These are phyloP conservation scores for Myochromella boudieri DNA, from an alignment of 768 basidiomycete species.

Conservation along the genomic window DNA sequence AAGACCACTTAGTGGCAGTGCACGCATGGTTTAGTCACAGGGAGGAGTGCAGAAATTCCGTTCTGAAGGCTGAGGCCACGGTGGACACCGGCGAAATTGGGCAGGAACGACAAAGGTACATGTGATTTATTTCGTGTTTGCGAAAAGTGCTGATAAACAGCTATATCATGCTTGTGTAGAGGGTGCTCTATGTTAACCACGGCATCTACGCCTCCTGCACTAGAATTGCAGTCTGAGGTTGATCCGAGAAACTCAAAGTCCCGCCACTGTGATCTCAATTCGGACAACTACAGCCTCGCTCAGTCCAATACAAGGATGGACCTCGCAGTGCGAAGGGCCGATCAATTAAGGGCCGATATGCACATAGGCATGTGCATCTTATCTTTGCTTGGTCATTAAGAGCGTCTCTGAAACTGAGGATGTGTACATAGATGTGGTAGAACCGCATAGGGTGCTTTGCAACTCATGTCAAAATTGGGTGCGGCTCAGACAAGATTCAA, in stretches of 20 bases:
- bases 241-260: neutral
- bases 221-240: neutral
- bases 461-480: slow-evolving; percentile 80
- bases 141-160: too few relatives aligned
- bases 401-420: too few relatives aligned
- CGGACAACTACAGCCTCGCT: slow-evolving; percentile 51
- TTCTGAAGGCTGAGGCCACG: too few relatives aligned
- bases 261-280: slow-evolving; percentile 56
- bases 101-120: too few relatives aligned
- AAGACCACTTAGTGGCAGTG: slow-evolving; percentile 61
- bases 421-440: too few relatives aligned
- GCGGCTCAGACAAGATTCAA: slow-evolving; percentile 76
- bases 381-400: too few relatives aligned
- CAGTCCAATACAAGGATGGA: slow-evolving; percentile 71
- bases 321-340: slow-evolving; percentile 81
- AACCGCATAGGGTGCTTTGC: slow-evolving; percentile 76
- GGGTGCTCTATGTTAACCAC: too few relatives aligned
- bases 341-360: slow-evolving; percentile 62
- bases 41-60: too few relatives aligned
- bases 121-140: too few relatives aligned
- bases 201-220: neutral
- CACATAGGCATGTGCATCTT: too few relatives aligned
- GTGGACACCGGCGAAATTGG: too few relatives aligned
- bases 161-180: too few relatives aligned
- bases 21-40: slow-evolving; percentile 71